Evolutionary conservation across 352 stramenopile species (phyloP), one percentile per base, ranked within the genome.

Genomic region (Pythium pyrilobum): DNA sequence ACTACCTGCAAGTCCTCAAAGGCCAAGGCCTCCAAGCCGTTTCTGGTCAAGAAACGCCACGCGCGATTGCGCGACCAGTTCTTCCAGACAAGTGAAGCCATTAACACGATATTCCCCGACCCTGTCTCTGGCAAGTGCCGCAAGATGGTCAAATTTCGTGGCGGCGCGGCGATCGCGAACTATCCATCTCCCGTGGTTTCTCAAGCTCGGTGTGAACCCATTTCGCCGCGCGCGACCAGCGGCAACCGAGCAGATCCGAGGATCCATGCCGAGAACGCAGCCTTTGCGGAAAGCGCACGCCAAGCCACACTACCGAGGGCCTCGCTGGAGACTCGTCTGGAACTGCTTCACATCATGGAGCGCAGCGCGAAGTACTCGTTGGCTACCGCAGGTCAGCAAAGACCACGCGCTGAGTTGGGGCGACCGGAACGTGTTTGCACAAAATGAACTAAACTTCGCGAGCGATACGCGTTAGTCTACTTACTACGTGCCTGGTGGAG

Each of bases 61-160:
- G 32, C 49, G 8, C 61, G 58, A 0, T 61, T 89, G 18, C 73
- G 72, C 21, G 73, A 86, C 34, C 66, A 89, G 46, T 89, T 71
- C 53, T 89, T 64, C 41, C 65, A 81, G 61, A 86, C 75, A 3
- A 86, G 73, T 33, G 71, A 78, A n/a, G 56, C 62, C 6, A 56
- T 89, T 18, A 72, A 84, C 36, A 68, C 66, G 12, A 62, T 86
- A 8, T 81, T 89, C 49, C 74, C 77, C 5, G 60, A 76, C 13
- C 77, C 75, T 9, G 36, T 67, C 6, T 48, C 73, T 0, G 75
- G 77, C 5, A 80, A 72, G 36, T 79, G 66, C 53, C 71, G 73
- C 1, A 73, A 74, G 34, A 75, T 89, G 61, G 63, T 86, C 51
- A 66, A 67, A 37, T 61, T 77, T 27, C 65, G 72, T 21, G 75